Conservation (phyloP, 352 stramenopile species). For the Pythium utonaiense region DNA sequence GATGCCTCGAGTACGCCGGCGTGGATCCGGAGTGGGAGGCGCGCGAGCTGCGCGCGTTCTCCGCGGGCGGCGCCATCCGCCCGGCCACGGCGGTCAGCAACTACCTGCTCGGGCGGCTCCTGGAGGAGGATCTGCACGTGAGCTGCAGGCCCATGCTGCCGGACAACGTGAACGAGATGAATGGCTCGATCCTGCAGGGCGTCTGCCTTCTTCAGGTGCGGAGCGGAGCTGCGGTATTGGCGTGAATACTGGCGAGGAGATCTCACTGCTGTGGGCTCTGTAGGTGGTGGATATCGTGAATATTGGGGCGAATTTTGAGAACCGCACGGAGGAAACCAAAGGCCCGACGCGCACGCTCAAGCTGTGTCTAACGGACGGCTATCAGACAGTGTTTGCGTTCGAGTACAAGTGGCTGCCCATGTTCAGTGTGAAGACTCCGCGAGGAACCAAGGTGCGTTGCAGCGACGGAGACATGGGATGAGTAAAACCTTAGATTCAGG, state of each 20-base stretch:
- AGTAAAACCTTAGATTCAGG: too few species aligned
- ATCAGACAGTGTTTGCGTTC: slow-evolving; percentile 73
- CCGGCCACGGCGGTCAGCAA: slow-evolving; percentile 10
- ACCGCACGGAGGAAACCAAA: slow-evolving; percentile 60
- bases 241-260: not conserved
- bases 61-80: slow-evolving; percentile 10
- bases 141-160: slow-evolving; percentile 66
- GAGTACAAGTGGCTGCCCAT: slow-evolving; percentile 56
- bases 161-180: slow-evolving; percentile 35
- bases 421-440: slow-evolving; percentile 48
- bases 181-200: slow-evolving; percentile 55
- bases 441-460: slow-evolving; percentile 51
- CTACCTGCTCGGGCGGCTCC: slow-evolving; percentile 49
- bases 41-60: slow-evolving; percentile 26
- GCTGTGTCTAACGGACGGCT: slow-evolving; percentile 73
- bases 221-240: not conserved
- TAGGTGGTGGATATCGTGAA: slow-evolving; percentile 81
- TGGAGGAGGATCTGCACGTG: slow-evolving; percentile 62
- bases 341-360: slow-evolving; percentile 73
- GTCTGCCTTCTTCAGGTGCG: slow-evolving; percentile 70
- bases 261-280: not conserved
- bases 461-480: too few species aligned
- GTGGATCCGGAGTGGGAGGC: slow-evolving; percentile 55
- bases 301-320: slow-evolving; percentile 70
- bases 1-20: slow-evolving; percentile 50